A percentile compares a stretch with the other conserved stretches of the same genome.
Conservation (phyloP, 2,329 filamentous ascomycete genomes). For the Verticillium klebahnii region DNA sequence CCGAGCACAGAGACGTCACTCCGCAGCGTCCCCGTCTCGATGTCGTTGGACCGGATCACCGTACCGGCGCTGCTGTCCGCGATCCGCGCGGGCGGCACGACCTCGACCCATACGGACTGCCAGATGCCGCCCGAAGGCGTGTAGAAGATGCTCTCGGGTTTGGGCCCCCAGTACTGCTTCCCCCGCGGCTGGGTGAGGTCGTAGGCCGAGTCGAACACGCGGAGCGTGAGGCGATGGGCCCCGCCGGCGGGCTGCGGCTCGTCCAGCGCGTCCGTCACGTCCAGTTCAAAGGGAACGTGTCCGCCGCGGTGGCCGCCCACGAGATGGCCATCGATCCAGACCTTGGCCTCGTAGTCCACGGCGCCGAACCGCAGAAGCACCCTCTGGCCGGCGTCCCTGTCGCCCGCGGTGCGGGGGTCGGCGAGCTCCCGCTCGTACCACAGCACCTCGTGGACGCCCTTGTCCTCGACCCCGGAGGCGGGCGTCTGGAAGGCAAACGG, state of each 20-base stretch:
- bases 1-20: conserved; percentile 45
- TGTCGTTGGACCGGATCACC: conserved; percentile 49
- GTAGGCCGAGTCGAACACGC: conserved; percentile 59
- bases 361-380: conserved; percentile 54
- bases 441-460: conserved; percentile 59
- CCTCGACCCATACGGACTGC: conserved; percentile 54
- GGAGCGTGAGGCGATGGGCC: conserved; percentile 42
- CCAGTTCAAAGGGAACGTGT: conserved; percentile 55
- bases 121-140: conserved; percentile 54
- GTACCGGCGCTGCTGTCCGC: conserved; percentile 53
- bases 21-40: conserved; percentile 44
- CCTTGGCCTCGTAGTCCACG: conserved; percentile 55
- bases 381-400: conserved; percentile 34
- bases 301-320: conserved; percentile 54
- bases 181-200: conserved; percentile 62
- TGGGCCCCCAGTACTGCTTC: conserved; percentile 62
- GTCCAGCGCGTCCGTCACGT: conserved; percentile 46
- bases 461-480: conserved; percentile 58
- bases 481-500: conserved; percentile 63
- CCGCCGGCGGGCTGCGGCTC: conserved; percentile 5
- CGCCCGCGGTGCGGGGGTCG: conserved; percentile 41
- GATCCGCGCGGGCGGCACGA: conserved; percentile 46
- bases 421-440: conserved; percentile 57
- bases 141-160: conserved; percentile 58
- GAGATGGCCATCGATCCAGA: conserved; percentile 50